Evolutionary conservation across 106 monocot species (phyloP), one percentile per base, ranked within the genome.

Genomic region (Alisma plantagoaquatica): DNA sequence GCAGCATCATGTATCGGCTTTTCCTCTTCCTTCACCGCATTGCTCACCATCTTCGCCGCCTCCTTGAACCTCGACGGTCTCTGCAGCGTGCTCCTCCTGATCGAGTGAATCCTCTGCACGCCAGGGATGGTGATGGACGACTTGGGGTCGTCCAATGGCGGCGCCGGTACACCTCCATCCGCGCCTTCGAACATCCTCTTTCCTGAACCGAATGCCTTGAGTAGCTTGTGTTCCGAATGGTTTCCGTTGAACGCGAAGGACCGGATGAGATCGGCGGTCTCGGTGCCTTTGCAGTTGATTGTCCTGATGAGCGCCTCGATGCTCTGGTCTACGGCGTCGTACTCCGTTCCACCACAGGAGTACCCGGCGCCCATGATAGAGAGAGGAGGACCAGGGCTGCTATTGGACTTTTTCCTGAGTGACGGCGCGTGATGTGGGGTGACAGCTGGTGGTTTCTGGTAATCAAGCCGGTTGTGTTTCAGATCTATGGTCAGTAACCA

Each of bases 1-100:
- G 89, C 89, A 0, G 89, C 83, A 48, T 79, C 71, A 56, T 89
- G 73, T 43, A 76, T 56, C 1, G 84, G 69, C 56, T 63, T 64
- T 15, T 43, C 57, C 1, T 42, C 14, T 15, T n/a, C 14, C 11
- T 2, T 29, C 27, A n/a, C 53, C 4, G 30, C n/a, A 7, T 4
- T 8, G 8, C 17, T 54, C 45, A 16, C 16, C 45, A 17, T 18
- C 5, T 8, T 17, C 3, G 45, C 45, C n/a, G 12, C 57, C 27
- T 29, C 33, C 27, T 73, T 76, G 0, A 49, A 41, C 14, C 54
- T 54, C 4, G 8, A 1, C 16, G 18, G 50, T 6, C 24, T 24
- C 10, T 8, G 25, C 17, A 14, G 14, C 0, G 0, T 51, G 29
- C 54, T 33, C 3, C n/a, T 31, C 9, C 31, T 8, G 6, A 8